Conservation (phyloP, 2,329 filamentous ascomycete genomes). For the Septoria linicola region DNA sequence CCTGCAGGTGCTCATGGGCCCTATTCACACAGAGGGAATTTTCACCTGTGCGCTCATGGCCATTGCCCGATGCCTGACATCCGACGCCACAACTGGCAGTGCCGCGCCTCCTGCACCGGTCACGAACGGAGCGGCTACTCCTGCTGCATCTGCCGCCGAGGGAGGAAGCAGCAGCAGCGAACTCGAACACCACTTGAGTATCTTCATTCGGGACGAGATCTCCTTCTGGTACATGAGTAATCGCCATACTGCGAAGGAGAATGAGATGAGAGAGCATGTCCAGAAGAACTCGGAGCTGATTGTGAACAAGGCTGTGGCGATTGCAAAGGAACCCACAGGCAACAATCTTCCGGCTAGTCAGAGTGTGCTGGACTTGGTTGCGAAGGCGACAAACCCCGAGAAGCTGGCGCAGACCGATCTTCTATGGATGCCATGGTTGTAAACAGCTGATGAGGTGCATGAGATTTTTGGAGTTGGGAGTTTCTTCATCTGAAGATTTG, state of each 20-base stretch:
- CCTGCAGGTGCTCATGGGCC: slow-evolving; percentile 92
- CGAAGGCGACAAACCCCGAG: slow-evolving; percentile 88
- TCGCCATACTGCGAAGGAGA: slow-evolving; percentile 65
- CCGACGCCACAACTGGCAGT: slow-evolving; percentile 54
- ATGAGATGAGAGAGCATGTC: slow-evolving; percentile 73
- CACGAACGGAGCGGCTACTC: slow-evolving; percentile 17
- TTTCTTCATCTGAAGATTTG: not conserved
- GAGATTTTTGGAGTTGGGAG: not conserved
- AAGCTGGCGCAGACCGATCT: slow-evolving; percentile 86
- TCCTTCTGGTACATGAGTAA: slow-evolving; percentile 90
- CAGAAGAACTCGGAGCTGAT: slow-evolving; percentile 86
- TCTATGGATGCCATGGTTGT: slow-evolving; percentile 97
- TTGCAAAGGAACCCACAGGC: slow-evolving; percentile 68
- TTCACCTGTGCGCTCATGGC: slow-evolving; percentile 96
- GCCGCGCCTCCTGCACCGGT: slow-evolving; percentile 18
- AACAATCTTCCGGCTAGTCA: slow-evolving; percentile 86
- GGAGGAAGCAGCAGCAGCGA: slow-evolving; percentile 51
- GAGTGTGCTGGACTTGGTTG: slow-evolving; percentile 91
- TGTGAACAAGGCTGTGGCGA: slow-evolving; percentile 81
- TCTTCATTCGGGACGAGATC: slow-evolving; percentile 98
- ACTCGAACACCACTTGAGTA: slow-evolving; percentile 88
- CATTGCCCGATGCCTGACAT: slow-evolving; percentile 88
- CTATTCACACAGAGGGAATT: slow-evolving; percentile 91
- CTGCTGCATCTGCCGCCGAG: slow-evolving; percentile 10
- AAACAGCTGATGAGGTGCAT: slow-evolving; percentile 23